Evolutionary conservation across 208 protist genomes (phyloP), one percentile per base, ranked within the genome.

Genomic region (Ichthyophonus hoferi): DNA sequence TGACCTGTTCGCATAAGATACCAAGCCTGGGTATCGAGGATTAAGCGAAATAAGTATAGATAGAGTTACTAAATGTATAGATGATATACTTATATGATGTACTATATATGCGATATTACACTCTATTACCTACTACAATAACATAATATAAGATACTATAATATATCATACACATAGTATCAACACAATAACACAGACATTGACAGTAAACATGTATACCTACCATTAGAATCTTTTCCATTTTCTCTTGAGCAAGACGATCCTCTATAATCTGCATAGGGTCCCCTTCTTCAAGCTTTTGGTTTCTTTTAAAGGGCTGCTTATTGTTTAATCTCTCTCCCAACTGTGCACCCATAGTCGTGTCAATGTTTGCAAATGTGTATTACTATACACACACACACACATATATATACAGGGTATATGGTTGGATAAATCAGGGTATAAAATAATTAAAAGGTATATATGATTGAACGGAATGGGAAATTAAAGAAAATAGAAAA

Each of bases 1-100:
- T 87, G 83, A 39, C 83, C 83, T 31, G 83, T 78, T 7, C 83
- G 83, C 42, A 87, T 58, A n/a, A 87, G 17, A 78, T 87, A 87
- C 83, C 83, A 87, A 40, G 58, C 37, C 77, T 67, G 50, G 50
- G 50, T n/a, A n/a, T n/a, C n/a, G n/a, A n/a, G n/a, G n/a, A n/a
- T n/a, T n/a, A n/a, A n/a, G n/a, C n/a, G n/a, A n/a, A n/a, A n/a
- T n/a, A n/a, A n/a, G n/a, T n/a, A n/a, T n/a, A n/a, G n/a, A n/a
- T n/a, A n/a, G n/a, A n/a, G n/a, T n/a, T n/a, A n/a, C n/a, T n/a
- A n/a, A n/a, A n/a, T n/a, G n/a, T n/a, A n/a, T n/a, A n/a, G n/a
- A n/a, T n/a, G n/a, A n/a, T n/a, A n/a, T n/a, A n/a, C n/a, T n/a
- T n/a, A n/a, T n/a, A n/a, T n/a, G n/a, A n/a, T n/a, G n/a, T n/a